Percentiles rank a stretch among this genome's conserved stretches.
Conservation (phyloP, 2,329 filamentous ascomycete species). For the Dryadomyces sulphureus region DNA sequence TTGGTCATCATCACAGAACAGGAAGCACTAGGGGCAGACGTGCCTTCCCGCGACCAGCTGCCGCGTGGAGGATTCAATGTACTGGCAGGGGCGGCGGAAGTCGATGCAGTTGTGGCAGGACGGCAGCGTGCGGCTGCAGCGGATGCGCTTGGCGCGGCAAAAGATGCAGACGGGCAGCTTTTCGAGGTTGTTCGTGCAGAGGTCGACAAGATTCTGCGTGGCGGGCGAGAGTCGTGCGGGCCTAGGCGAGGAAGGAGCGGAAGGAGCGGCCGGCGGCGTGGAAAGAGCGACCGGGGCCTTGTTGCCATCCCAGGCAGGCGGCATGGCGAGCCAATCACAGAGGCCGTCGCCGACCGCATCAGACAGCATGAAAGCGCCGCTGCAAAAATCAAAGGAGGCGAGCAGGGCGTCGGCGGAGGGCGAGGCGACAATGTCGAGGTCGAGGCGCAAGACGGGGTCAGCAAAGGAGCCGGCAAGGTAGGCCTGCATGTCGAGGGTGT, state of each 20-base stretch:
- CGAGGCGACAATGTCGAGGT: background rate
- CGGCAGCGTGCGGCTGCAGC: background rate
- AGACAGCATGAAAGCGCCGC: background rate
- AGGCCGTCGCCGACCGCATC: background rate
- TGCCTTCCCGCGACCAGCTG: background rate
- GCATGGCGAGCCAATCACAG: background rate
- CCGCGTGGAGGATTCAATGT: background rate
- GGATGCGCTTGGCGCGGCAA: background rate
- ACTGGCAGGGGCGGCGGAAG: background rate
- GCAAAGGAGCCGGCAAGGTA: background rate
- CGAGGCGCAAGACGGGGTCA: background rate
- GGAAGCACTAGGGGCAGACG: background rate
- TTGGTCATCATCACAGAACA: background rate
- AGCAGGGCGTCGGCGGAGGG: background rate
- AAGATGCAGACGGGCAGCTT: background rate
- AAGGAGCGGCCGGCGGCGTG: background rate
- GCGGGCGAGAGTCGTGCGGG: background rate
- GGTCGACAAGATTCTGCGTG: background rate
- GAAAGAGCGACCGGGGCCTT: background rate
- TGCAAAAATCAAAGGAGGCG: background rate
- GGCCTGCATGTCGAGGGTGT: background rate
- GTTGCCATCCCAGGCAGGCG: background rate
- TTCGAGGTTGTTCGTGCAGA: background rate
- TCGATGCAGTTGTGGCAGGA: constrained; percentile 1
- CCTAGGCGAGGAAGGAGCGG: background rate